Base-by-base conservation (phyloP, 108 stramenopile genomes). In the Conticribra guillardii region DNA sequence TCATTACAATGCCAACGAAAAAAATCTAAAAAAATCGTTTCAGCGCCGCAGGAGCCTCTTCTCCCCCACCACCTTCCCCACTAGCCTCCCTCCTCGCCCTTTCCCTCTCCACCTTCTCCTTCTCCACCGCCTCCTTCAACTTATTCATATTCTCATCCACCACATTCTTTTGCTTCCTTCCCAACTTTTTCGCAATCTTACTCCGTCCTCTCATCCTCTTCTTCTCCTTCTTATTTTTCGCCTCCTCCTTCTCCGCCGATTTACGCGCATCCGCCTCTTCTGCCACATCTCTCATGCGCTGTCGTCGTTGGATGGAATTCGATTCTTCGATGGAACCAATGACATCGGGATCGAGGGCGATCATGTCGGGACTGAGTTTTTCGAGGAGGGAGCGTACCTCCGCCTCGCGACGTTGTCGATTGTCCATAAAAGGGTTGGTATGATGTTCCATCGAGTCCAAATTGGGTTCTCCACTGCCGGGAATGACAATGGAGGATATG, bases 381-480 rank as follows among this genome's bases (percentile, higher is more conserved):
- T 98, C 97, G 50, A 99, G 70, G 31, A 98, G 85, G 5, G 91
- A 79, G 14, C 96, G 86, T 1, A 99, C 98, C 79, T 98, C 98
- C n/a, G 85, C 85, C 83, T 99, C 98, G 14, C 95, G 85, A 27
- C 97, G 82, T 79, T 97, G 97, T 69, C 94, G 93, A 53, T 66
- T 80, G 51, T 93, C 93, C 72, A 88, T 79, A 82, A 84, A 96
- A 18, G 99, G 99, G 70, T 99, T 96, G 44, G 91, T 85, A 67
- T 88, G 85, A 78, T 87, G 86, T 55, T 95, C 96, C 58, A 89
- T 87, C 16, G 96, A 83, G 74, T 99, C 99, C 34, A 96, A 81
- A 76, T 97, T 96, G 9, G 98, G 89, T 72, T 98, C 98, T 27
- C 97, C 99, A 21, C 94, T 84, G 32, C 99, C 99, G 30, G 99